These are phyloP conservation scores for Austroboletus festivus DNA, from an alignment of 768 basidiomycete genomes.

Conservation along the genomic window DNA sequence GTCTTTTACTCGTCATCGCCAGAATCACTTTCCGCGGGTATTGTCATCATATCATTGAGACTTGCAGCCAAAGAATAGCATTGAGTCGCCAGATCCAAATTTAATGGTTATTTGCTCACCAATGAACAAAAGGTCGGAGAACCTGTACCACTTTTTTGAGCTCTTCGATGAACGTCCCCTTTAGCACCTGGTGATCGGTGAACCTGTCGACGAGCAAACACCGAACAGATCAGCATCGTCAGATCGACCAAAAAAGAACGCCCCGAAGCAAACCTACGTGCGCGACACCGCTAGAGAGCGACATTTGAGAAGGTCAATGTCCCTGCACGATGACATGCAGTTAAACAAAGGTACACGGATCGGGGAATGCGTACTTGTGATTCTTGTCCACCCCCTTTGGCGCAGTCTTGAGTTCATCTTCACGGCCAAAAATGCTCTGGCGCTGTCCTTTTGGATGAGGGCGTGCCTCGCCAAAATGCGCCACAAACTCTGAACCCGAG, in stretches of 20 bases:
- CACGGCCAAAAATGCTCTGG: constrained; percentile 79
- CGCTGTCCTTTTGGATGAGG: constrained; percentile 59
- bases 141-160: constrained; percentile 53
- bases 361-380: constrained; percentile 54
- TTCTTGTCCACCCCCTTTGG: constrained; percentile 87
- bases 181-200: constrained; percentile 68
- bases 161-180: constrained; percentile 59
- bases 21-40: constrained; percentile 34
- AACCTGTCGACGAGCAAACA: constrained; percentile 45
- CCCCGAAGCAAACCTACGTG: constrained; percentile 41
- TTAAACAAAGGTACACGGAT: background rate
- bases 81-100: background rate
- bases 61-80: constrained; percentile 32
- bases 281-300: constrained; percentile 71
- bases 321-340: too few species aligned
- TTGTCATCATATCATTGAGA: constrained; percentile 70
- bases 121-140: constrained; percentile 75
- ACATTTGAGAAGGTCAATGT: constrained; percentile 89
- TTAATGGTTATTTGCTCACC: constrained; percentile 40
- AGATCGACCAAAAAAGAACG: background rate
- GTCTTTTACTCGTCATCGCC: constrained; percentile 10
- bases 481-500: constrained; percentile 65
- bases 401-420: constrained; percentile 86
- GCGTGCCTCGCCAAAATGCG: constrained; percentile 69
- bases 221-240: constrained; percentile 17